Percentiles rank a stretch among this genome's conserved stretches.
Evolutionary conservation across 352 stramenopile species (phyloP).

Genomic region (Globisporangium cystogenes): DNA sequence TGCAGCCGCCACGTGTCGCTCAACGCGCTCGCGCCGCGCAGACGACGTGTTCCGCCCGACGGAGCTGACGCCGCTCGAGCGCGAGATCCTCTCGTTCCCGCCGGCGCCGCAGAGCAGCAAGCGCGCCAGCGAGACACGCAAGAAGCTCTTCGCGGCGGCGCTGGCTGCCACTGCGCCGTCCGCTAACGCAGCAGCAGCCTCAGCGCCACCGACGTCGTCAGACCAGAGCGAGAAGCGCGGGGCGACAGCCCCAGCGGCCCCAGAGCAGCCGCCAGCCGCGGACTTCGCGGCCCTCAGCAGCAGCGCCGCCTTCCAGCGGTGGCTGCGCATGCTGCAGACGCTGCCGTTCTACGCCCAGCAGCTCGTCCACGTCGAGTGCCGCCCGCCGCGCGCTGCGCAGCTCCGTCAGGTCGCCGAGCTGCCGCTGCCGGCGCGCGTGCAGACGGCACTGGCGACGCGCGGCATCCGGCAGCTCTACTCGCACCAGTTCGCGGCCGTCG

Average conservation of each 20-base stretch:
- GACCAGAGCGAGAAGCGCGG: background rate
- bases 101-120: conserved; percentile 48
- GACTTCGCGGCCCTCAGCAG: background rate
- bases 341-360: conserved; percentile 67
- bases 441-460: conserved; percentile 29
- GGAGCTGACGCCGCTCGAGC: conserved; percentile 17
- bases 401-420: conserved; percentile 32
- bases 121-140: conserved; percentile 46
- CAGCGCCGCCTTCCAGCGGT: conserved; percentile 19
- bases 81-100: conserved; percentile 52
- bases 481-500: conserved; percentile 90
- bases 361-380: conserved; percentile 75
- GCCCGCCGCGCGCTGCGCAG: conserved; percentile 32
- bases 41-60: conserved; percentile 38
- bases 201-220: background rate
- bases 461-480: conserved; percentile 85
- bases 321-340: conserved; percentile 41
- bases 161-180: conserved; percentile 8
- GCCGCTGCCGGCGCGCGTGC: conserved; percentile 29
- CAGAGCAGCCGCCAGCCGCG: background rate
- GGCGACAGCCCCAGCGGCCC: no score
- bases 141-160: conserved; percentile 46
- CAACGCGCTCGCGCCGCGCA: conserved; percentile 6
- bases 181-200: background rate
- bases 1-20: background rate